Conservation (phyloP, 495 filamentous ascomycete species). For the Xylaria cubensis region DNA sequence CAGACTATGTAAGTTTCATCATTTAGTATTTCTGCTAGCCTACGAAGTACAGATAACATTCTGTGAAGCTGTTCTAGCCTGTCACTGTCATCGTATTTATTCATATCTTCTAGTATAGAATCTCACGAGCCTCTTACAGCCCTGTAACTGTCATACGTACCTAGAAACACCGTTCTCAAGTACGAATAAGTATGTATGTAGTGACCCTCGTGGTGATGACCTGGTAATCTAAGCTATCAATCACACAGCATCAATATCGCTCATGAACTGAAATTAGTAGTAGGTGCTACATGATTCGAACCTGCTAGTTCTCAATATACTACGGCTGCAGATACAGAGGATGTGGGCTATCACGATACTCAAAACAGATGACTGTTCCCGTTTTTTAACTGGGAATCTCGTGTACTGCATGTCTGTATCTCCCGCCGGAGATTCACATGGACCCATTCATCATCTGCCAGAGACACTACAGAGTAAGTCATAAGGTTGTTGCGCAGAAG, state of each 20-base stretch:
- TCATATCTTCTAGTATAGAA: neutral
- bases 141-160: neutral
- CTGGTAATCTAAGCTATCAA: neutral
- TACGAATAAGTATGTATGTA: neutral
- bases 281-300: neutral
- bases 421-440: too few species aligned
- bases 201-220: neutral
- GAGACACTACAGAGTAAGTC: too few species aligned
- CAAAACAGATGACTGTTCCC: neutral
- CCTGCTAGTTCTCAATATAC: neutral
- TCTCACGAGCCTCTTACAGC: neutral
- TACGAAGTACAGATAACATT: neutral
- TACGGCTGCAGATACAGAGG: neutral
- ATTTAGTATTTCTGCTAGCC: neutral
- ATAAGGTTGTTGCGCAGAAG: too few species aligned
- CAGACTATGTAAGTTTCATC: neutral
- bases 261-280: neutral
- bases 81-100: neutral
- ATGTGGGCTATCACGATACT: neutral
- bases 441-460: too few species aligned
- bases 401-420: neutral
- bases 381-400: neutral
- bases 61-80: neutral
- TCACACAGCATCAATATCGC: neutral
- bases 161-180: neutral